phyloP scores from a whole-genome alignment of 768 basidiomycete genomes.

The Pleurotus eryngii region DNA sequence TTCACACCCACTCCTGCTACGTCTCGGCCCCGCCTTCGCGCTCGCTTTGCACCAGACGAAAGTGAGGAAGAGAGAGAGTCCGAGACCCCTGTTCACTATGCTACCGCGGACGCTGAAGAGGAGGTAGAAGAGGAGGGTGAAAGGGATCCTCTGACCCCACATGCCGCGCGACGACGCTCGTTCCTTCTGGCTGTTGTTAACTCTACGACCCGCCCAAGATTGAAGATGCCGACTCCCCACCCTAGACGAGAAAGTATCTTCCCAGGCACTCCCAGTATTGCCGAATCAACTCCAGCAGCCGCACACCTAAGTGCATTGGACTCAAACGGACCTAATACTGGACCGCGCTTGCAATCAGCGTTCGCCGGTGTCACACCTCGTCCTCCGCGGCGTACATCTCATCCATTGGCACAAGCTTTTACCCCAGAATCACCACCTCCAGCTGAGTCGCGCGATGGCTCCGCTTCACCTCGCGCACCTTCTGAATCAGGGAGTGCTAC shows the following conservation, averaged over 20 bases:
- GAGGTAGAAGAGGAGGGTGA: no score
- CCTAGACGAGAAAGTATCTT: slow-evolving; percentile 31
- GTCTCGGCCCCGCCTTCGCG: slow-evolving; percentile 44
- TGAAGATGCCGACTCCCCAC: slow-evolving; percentile 64
- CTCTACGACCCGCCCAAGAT: slow-evolving; percentile 72
- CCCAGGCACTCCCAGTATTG: slow-evolving; percentile 31
- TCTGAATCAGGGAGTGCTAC: slow-evolving; percentile 12
- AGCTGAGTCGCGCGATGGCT: slow-evolving; percentile 32
- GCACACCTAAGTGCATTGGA: slow-evolving; percentile 6
- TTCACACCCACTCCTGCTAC: slow-evolving; percentile 73
- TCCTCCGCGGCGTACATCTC: slow-evolving; percentile 50
- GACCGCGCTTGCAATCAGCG: slow-evolving; percentile 40
- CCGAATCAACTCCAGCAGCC: slow-evolving; percentile 29
- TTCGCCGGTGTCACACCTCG: slow-evolving; percentile 67
- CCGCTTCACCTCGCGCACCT: slow-evolving; percentile 22
- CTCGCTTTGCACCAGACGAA: slow-evolving; percentile 52
- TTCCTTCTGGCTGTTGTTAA: slow-evolving; percentile 85
- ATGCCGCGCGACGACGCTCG: slow-evolving; percentile 62
- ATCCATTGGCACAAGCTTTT: slow-evolving; percentile 62
- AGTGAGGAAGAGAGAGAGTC: slow-evolving; percentile 16
- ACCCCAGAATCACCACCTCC: slow-evolving; percentile 28
- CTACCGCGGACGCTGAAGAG: slow-evolving; percentile 24
- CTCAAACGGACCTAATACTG: slow-evolving; percentile 26
- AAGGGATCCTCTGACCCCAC: slow-evolving; percentile 52
- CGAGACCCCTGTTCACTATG: slow-evolving; percentile 9